phyloP scores from a whole-genome alignment of 495 filamentous ascomycete genomes.

The Penicillium dipodomyicola region DNA sequence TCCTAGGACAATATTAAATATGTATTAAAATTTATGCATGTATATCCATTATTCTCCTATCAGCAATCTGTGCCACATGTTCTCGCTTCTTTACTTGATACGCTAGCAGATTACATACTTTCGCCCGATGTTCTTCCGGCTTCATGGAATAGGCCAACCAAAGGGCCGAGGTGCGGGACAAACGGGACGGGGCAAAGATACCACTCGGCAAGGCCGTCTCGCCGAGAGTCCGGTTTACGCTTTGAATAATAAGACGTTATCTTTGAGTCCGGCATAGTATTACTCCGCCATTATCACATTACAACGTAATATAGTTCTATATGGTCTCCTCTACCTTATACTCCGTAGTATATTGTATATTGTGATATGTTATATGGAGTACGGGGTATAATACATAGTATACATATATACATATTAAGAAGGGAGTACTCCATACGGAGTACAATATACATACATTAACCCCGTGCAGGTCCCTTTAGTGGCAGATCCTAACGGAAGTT shows the following conservation, averaged over 20 bases:
- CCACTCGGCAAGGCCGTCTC: conserved; percentile 21
- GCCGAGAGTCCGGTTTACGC: conserved; percentile 2
- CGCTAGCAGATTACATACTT: not conserved
- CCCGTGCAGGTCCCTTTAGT: conserved; percentile 21
- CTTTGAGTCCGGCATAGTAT: not conserved
- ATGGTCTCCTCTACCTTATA: not conserved
- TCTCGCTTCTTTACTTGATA: conserved; percentile 14
- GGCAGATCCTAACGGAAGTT: conserved; percentile 23
- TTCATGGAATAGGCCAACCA: not conserved
- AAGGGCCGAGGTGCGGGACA: conserved; percentile 3
- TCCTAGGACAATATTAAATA: not conserved
- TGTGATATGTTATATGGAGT: not conserved
- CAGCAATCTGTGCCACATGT: conserved; percentile 12
- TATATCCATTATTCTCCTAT: not conserved
- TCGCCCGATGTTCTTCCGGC: conserved; percentile 9
- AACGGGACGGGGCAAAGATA: conserved; percentile 34
- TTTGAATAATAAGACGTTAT: conserved; percentile 19
- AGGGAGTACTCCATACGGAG: not conserved
- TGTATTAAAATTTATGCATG: not conserved
- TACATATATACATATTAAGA: too few relatives aligned
- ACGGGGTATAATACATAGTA: not conserved
- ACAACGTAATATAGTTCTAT: not conserved
- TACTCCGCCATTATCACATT: not conserved
- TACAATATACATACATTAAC: not conserved
- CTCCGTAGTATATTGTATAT: not conserved